phyloP scores from a whole-genome alignment of 2,329 filamentous ascomycete genomes.

The Colletotrichum neosansevieriae region DNA sequence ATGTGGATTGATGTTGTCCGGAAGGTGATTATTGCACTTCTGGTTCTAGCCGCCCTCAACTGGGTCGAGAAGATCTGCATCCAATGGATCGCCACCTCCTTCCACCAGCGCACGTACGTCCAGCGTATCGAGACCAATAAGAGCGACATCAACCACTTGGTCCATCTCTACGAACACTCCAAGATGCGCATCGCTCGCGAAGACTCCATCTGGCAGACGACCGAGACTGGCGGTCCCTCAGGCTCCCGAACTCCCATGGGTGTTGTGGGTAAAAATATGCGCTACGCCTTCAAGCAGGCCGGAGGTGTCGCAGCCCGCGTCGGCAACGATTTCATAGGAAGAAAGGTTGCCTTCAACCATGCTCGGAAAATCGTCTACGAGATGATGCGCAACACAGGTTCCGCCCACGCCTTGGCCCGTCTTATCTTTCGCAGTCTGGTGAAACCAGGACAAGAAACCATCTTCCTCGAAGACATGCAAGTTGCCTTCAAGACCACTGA shows the following conservation, averaged over 20 bases:
- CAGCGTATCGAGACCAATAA: conserved; percentile 94
- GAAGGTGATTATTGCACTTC: conserved; percentile 88
- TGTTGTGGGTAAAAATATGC: conserved; percentile 79
- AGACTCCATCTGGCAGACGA: conserved; percentile 61
- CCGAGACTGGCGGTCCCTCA: conserved; percentile 55
- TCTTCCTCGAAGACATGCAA: conserved; percentile 82
- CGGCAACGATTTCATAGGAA: conserved; percentile 92
- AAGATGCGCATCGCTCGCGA: conserved; percentile 76
- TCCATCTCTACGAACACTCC: conserved; percentile 74
- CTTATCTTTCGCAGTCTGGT: conserved; percentile 90
- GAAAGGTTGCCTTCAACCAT: conserved; percentile 77
- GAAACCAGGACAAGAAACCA: conserved; percentile 78
- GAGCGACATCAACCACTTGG: conserved; percentile 78
- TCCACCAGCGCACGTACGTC: conserved; percentile 90
- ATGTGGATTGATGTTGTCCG: conserved; percentile 83
- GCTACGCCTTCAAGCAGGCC: conserved; percentile 81
- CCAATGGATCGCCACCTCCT: conserved; percentile 93
- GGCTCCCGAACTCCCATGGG: conserved; percentile 81
- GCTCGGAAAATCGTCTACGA: conserved; percentile 87
- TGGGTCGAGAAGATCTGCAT: conserved; percentile 93
- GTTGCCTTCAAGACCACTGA: conserved; percentile 84
- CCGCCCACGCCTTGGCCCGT: conserved; percentile 86
- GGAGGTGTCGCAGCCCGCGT: conserved; percentile 88
- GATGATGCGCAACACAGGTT: conserved; percentile 77
- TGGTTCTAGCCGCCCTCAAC: conserved; percentile 84